Base-by-base conservation (phyloP, 2,329 filamentous ascomycete genomes). In the Xylaria sp. region DNA sequence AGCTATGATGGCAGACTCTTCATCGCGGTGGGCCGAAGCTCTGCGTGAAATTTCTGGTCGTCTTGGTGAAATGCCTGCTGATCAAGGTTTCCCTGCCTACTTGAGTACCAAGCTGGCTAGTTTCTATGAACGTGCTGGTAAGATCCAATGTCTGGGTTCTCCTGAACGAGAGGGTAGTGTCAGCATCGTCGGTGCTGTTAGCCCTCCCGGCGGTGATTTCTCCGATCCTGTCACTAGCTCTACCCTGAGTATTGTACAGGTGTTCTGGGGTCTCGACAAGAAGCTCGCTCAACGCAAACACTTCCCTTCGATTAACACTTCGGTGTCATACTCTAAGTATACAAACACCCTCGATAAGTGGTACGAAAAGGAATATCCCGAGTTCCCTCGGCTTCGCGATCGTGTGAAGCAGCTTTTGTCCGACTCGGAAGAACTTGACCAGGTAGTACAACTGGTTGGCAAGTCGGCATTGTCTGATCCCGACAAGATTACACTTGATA, bases 221-320 rank as follows among this genome's bases (percentile, higher is more conserved):
- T 97, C 95, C 46, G 95, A 99, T 80, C 95, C 95, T 19, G 95
- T 99, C 74, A 99, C 95, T 13, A 92, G 87, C 63, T 90, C 91
- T 68, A 99, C 95, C 19, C 88, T 99, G 48, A 87, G 91, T 86
- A 99, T 99, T 74, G 95, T 99, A 73, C 95, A 99, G 78, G 95
- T 99, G 70, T 99, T 99, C 83, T 99, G 95, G 95, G 95, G 95
- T 85, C 86, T 98, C 52, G 95, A 99, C 85, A 98, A 99, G 90
- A 98, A 98, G 84, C 89, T 99, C 63, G 95, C 95, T 21, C 95
- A 98, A 81, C 90, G 95, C 73, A 99, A 99, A 83, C 95, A 99
- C 80, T 99, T 99, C 85, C 95, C 95, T 5, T 97, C 93, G 31
- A 93, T 99, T 83, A 99, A 99, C 84, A 98, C 95, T 8, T 87